phyloP scores from a whole-genome alignment of 2,329 filamentous ascomycete genomes.

The Ophiocordyceps camponoti-rufipedis region DNA sequence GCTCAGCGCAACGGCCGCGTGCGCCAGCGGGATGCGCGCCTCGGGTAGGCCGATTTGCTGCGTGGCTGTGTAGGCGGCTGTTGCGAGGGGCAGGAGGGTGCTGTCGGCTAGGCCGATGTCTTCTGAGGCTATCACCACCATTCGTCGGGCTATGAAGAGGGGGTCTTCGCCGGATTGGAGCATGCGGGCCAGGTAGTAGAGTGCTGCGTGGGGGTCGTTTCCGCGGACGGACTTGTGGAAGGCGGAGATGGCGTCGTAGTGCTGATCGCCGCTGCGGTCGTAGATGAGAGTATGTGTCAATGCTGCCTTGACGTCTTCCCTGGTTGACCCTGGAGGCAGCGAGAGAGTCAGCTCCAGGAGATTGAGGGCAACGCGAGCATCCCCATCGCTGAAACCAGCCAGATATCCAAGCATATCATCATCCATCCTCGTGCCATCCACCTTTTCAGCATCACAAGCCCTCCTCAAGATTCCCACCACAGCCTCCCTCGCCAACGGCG shows the following conservation, averaged over 20 bases:
- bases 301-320: slow-evolving; percentile 59
- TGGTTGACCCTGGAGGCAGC: slow-evolving; percentile 43
- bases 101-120: slow-evolving; percentile 87
- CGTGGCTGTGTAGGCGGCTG: slow-evolving; percentile 67
- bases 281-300: slow-evolving; percentile 90
- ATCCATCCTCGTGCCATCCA: slow-evolving; percentile 42
- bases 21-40: slow-evolving; percentile 78
- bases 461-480: slow-evolving; percentile 56
- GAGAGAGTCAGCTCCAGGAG: slow-evolving; percentile 79
- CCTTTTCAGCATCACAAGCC: slow-evolving; percentile 48
- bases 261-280: slow-evolving; percentile 85
- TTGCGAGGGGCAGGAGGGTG: slow-evolving; percentile 65
- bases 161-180: slow-evolving; percentile 88
- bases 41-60: slow-evolving; percentile 94
- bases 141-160: slow-evolving; percentile 75
- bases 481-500: slow-evolving; percentile 54
- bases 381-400: slow-evolving; percentile 73
- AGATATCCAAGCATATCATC: slow-evolving; percentile 65
- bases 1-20: slow-evolving; percentile 66
- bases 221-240: slow-evolving; percentile 94
- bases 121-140: slow-evolving; percentile 89
- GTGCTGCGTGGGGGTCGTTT: slow-evolving; percentile 64
- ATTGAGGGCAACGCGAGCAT: slow-evolving; percentile 84
- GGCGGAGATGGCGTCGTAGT: slow-evolving; percentile 94
- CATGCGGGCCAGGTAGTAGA: slow-evolving; percentile 95